phyloP scores from a whole-genome alignment of 176 grass and related monocot species.

The Oryza glumipatula region DNA sequence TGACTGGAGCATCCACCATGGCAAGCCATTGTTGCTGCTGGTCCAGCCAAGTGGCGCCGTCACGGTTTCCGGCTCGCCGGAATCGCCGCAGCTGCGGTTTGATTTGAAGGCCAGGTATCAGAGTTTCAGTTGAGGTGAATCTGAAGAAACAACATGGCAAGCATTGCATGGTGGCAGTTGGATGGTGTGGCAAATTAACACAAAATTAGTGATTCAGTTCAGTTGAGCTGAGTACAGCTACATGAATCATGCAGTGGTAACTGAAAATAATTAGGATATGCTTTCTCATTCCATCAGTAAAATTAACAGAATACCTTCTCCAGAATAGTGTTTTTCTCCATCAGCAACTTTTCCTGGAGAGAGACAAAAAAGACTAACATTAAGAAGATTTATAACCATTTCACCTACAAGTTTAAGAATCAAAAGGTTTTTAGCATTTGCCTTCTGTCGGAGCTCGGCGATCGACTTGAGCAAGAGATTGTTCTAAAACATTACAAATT shows the following conservation, averaged over 20 bases:
- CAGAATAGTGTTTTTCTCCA: conserved; percentile 35
- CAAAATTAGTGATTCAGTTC: not conserved
- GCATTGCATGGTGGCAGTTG: not conserved
- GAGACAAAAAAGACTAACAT: not conserved
- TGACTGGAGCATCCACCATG: conserved; percentile 35
- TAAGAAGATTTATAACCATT: not conserved
- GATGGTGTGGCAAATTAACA: not conserved
- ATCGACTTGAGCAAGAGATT: conserved; percentile 37
- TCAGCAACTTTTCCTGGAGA: conserved; percentile 42
- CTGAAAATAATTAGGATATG: not conserved
- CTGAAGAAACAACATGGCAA: not conserved
- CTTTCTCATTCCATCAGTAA: not conserved
- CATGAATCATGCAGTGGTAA: not conserved
- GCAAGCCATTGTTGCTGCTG: not conserved
- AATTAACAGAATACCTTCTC: conserved; percentile 38
- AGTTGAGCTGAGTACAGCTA: not conserved
- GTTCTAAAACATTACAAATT: conserved; percentile 38
- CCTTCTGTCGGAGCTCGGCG: conserved; percentile 43
- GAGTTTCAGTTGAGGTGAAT: not conserved
- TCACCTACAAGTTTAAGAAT: not conserved
- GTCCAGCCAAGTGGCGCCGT: not conserved
- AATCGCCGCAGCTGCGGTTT: not conserved
- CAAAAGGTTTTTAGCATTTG: not conserved
- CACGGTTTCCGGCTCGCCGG: not conserved
- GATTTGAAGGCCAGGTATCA: not conserved